These are phyloP conservation scores for Phytophthora nicotianae DNA, from an alignment of 352 stramenopile genomes.

Conservation along the genomic window DNA sequence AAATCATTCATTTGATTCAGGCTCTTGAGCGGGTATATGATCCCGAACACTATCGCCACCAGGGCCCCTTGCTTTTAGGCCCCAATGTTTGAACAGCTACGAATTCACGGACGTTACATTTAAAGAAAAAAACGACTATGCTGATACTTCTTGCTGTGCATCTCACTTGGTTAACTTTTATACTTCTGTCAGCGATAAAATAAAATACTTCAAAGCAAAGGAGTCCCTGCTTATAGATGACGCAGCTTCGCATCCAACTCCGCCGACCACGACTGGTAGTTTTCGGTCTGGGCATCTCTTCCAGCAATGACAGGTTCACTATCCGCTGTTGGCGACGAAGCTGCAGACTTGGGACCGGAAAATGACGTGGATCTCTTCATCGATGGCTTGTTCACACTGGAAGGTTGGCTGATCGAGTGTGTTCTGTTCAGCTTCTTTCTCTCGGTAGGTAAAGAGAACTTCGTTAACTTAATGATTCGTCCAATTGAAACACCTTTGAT, in stretches of 20 bases:
- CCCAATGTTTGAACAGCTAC: neutral
- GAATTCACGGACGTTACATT: neutral
- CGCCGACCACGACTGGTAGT: slow-evolving; percentile 60
- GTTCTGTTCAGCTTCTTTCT: slow-evolving; percentile 18
- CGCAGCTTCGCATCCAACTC: slow-evolving; percentile 62
- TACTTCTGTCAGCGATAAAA: slow-evolving; percentile 12
- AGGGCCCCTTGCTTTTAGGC: slow-evolving; percentile 47
- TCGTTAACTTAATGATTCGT: slow-evolving; percentile 55
- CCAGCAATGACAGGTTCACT: slow-evolving; percentile 5
- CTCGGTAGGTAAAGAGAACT: slow-evolving; percentile 29
- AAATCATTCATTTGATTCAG: slow-evolving; percentile 52
- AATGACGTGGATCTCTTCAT: slow-evolving; percentile 35
- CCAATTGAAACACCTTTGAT: slow-evolving; percentile 39
- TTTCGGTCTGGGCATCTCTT: slow-evolving; percentile 38
- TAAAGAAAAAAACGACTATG: too few relatives aligned
- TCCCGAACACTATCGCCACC: slow-evolving; percentile 51
- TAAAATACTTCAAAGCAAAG: slow-evolving; percentile 14
- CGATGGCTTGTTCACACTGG: slow-evolving; percentile 31
- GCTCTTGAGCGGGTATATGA: slow-evolving; percentile 57
- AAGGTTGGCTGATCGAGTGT: slow-evolving; percentile 34
- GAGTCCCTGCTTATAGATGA: slow-evolving; percentile 27
- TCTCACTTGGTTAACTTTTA: neutral
- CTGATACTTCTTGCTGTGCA: too few relatives aligned
- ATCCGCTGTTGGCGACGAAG: slow-evolving; percentile 21
- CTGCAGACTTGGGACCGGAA: slow-evolving; percentile 28